phyloP scores from a whole-genome alignment of 2,329 filamentous ascomycete species.

The Talaromyces piceae region DNA sequence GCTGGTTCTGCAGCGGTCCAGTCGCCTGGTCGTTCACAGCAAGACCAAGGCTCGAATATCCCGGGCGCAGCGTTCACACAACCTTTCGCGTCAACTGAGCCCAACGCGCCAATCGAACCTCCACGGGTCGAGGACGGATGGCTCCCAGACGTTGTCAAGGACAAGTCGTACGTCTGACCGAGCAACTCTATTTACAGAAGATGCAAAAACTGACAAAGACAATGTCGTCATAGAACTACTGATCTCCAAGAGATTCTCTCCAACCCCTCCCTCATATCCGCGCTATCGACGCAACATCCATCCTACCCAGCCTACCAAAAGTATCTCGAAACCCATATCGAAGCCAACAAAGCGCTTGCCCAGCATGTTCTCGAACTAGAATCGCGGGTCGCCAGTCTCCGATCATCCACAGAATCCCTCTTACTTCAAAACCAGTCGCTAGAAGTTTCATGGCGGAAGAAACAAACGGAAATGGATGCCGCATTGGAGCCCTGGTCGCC shows the following conservation, averaged over 20 bases:
- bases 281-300: constrained; percentile 70
- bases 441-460: constrained; percentile 85
- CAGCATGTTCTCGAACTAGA: constrained; percentile 35
- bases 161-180: constrained; percentile 62
- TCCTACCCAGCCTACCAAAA: constrained; percentile 60
- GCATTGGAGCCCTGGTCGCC: constrained; percentile 80
- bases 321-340: constrained; percentile 57
- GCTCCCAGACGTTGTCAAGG: constrained; percentile 68
- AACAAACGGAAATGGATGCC: constrained; percentile 81
- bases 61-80: neutral
- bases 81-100: neutral
- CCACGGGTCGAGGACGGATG: constrained; percentile 54
- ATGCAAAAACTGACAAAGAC: neutral
- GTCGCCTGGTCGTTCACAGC: constrained; percentile 26
- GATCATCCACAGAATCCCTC: constrained; percentile 68
- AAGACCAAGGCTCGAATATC: constrained; percentile 16
- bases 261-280: constrained; percentile 59
- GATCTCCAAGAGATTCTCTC: constrained; percentile 71
- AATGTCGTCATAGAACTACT: constrained; percentile 22
- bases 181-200: neutral
- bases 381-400: constrained; percentile 44
- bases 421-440: constrained; percentile 76
- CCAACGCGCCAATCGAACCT: constrained; percentile 17
- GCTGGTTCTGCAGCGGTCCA: constrained; percentile 21
- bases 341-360: constrained; percentile 66